Base-by-base conservation (phyloP, 805 yeast species). In the Saturnispora saitoi region DNA sequence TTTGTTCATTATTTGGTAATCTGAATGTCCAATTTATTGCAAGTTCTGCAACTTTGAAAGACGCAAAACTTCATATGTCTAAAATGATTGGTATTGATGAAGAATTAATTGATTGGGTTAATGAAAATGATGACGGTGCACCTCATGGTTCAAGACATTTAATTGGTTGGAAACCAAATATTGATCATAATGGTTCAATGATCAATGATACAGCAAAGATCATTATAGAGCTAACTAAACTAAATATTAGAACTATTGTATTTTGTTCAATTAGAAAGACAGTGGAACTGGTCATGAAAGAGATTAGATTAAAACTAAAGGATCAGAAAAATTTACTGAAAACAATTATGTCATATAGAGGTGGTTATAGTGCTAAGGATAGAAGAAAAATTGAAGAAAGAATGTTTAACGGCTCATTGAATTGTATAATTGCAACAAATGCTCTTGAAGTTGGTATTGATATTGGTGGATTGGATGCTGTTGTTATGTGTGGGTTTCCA, bases 371-470 rank as follows among this genome's bases (percentile, higher is more conserved):
- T 3, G 81, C 90, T 1, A 66, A 75, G 2, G 98, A 91, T 59
- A 73, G 99, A 54, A 75, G 99, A 54, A 75, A 79, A 48, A 91
- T 93, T 49, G 99, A 93, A 63, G 72, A 75, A 42, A 87, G 86
- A 56, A 87, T 93, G 96, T 93, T 93, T 61, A 77, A 76, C 53
- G 97, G 98, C 0, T 78, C 81, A 48, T 65, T 93, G 26, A 72
- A 82, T 50, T 97, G 96, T 0, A 86, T 95, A 26, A 79, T 93
- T 4, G 91, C 99, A 0, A 93, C 99, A 0, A 89, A 90, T 65
- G 99, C 99, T 0, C 68, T 93, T 49, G 99, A 93, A 60, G 73
- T 93, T 43, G 99, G 99, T 51, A 86, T 93, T 45, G 99, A 93
- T 70, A 84, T 93, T 52, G 95, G 98, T 44, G 86, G 84, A 12